A percentile compares a stretch with the other conserved stretches of the same genome.
Evolutionary conservation across 495 filamentous ascomycete species (phyloP).

Genomic region (Aspergillus affinis): DNA sequence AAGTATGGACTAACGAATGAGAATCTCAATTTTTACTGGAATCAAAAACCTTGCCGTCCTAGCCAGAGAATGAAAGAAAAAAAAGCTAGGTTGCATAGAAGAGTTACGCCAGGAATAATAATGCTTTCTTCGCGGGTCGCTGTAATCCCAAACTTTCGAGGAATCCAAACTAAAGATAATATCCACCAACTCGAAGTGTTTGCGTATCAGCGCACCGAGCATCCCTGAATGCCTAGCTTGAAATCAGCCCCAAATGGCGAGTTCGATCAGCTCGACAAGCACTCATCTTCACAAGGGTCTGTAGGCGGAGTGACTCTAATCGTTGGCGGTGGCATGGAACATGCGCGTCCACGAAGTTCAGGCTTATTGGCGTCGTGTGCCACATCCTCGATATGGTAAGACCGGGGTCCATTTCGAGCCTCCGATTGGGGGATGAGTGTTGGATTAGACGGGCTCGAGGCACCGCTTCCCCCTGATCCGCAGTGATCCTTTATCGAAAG

Average conservation of each 20-base stretch:
- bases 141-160: background rate
- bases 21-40: background rate
- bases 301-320: background rate
- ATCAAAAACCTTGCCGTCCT: background rate
- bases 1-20: constrained; percentile 4
- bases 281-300: background rate
- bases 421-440: background rate
- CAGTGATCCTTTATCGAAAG: background rate
- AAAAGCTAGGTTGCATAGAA: background rate
- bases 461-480: background rate
- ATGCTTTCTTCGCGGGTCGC: background rate
- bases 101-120: background rate
- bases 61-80: background rate
- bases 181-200: background rate
- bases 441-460: background rate
- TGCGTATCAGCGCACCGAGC: background rate
- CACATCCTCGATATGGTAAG: background rate
- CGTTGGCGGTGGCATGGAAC: background rate
- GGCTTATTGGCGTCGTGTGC: background rate
- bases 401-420: background rate
- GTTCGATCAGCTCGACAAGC: background rate
- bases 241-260: background rate
- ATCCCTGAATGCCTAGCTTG: background rate
- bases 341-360: background rate
- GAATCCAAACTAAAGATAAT: background rate